Conservation (phyloP, 257 asterid genomes). For the Fraxinus quadrangulata region DNA sequence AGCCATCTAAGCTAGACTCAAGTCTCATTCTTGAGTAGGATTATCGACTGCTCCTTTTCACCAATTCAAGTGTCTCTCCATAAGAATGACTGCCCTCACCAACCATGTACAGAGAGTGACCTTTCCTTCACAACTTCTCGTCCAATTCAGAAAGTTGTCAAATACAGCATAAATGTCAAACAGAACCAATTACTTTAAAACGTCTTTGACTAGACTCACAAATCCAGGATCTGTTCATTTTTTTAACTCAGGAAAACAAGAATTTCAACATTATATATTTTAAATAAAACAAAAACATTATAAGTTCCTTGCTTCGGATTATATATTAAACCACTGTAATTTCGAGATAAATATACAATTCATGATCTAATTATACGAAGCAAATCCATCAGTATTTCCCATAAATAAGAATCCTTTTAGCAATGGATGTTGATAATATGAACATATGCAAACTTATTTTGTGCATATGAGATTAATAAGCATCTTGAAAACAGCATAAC, state of each 20-base stretch:
- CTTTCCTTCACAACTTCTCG: neutral
- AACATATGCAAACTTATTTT: neutral
- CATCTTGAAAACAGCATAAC: neutral
- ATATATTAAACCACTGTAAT: neutral
- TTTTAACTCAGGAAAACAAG: neutral
- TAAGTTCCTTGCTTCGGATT: neutral
- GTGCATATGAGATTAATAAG: neutral
- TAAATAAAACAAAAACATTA: neutral
- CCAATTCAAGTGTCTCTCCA: neutral
- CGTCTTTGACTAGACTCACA: neutral
- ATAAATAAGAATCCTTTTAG: neutral
- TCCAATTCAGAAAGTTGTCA: neutral
- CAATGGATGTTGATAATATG: neutral
- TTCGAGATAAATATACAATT: neutral
- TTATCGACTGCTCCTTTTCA: neutral
- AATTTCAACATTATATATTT: neutral
- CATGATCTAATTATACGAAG: neutral
- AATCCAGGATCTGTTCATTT: neutral
- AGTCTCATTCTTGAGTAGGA: neutral
- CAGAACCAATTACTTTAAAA: neutral
- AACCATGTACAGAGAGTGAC: neutral
- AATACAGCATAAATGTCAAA: neutral
- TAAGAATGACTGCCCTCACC: neutral
- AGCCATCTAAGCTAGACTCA: neutral
- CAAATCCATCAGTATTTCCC: neutral